phyloP scores from a whole-genome alignment of 2,329 filamentous ascomycete species.

The Davidsoniella eucalypti region DNA sequence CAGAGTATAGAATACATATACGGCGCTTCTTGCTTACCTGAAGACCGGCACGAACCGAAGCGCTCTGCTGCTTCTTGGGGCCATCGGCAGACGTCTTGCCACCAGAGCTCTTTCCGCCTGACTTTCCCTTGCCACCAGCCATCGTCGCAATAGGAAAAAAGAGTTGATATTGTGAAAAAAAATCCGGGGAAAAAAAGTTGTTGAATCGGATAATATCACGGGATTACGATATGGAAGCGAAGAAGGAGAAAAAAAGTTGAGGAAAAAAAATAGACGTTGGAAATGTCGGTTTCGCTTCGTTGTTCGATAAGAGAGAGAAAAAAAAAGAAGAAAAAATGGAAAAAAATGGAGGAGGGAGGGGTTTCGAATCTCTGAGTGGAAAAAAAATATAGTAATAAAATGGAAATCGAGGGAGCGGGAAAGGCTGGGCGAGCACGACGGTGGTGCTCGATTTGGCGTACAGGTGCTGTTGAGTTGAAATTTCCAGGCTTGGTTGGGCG shows the following conservation, averaged over 20 bases:
- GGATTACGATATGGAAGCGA: not conserved
- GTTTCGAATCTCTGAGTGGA: slow-evolving; percentile 1
- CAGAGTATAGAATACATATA: no score
- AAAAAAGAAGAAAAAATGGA: not conserved
- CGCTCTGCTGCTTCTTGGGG: slow-evolving; percentile 80
- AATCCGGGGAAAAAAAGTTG: not conserved
- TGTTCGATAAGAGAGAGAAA: slow-evolving; percentile 6
- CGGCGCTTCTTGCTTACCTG: slow-evolving; percentile 50
- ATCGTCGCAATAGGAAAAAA: slow-evolving; percentile 23
- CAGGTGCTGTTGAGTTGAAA: not conserved
- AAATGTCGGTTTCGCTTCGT: slow-evolving; percentile 1
- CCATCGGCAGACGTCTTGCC: slow-evolving; percentile 54
- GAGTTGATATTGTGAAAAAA: not conserved
- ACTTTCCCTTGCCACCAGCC: slow-evolving; percentile 87
- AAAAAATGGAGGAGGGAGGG: slow-evolving; percentile 1
- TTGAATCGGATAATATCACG: not conserved
- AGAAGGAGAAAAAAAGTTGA: slow-evolving; percentile 6
- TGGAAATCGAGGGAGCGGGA: not conserved
- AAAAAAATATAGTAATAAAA: not conserved
- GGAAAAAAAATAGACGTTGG: not conserved
- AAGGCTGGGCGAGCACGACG: slow-evolving; percentile 3
- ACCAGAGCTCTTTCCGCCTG: slow-evolving; percentile 74
- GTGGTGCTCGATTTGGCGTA: no score
- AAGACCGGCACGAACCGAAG: slow-evolving; percentile 85
- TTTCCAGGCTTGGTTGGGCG: no score